Evolutionary conservation across 2,329 filamentous ascomycete species (phyloP), one percentile per base, ranked within the genome.

Genomic region (Xylariaceae sp.): DNA sequence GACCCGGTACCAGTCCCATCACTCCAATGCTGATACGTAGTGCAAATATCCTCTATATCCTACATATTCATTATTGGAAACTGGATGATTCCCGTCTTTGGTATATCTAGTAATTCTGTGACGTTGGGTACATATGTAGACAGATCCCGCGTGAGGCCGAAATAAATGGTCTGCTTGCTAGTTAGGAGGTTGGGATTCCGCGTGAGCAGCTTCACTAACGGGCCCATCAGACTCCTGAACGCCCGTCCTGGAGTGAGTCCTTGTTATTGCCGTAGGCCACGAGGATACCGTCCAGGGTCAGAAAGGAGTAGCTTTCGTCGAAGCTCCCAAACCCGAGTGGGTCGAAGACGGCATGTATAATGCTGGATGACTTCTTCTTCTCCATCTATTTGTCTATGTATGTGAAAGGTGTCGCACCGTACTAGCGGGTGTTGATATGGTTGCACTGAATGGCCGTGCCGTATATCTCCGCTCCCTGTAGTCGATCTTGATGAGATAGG

Each of bases 351-450:
- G 65, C 67, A 18, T 68, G 57, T 18, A 58, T 63, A 19, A 79
- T 79, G 10, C 79, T 79, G 7, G 77, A 61, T 5, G 62, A 67
- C 44, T 75, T 73, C 75, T 82, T 79, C 4, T 68, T 69, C 20
- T 54, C 49, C 40, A 81, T 79, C 80, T 79, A 82, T 65, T 81
- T 81, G 65, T 81, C 70, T 9, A 69, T 72, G 68, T 82, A 82
- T 0, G 73, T 73, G 50, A 80, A 81, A 0, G 77, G 77, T 0
- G 62, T 70, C 0, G 70, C 76, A 5, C 79, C 79, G 2, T 71
- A 63, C 2, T 67, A 63, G 0, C 70, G 68, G 1, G 81, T 70
- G 2, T 64, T 66, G 1, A 65, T 67, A 60, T 81, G 79, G 59
- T 81, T 81, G 12, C 75, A 70, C 57, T 67, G 66, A 1, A 75